Evolutionary conservation across 768 basidiomycete genomes (phyloP).

Genomic region (Russula brevipes): DNA sequence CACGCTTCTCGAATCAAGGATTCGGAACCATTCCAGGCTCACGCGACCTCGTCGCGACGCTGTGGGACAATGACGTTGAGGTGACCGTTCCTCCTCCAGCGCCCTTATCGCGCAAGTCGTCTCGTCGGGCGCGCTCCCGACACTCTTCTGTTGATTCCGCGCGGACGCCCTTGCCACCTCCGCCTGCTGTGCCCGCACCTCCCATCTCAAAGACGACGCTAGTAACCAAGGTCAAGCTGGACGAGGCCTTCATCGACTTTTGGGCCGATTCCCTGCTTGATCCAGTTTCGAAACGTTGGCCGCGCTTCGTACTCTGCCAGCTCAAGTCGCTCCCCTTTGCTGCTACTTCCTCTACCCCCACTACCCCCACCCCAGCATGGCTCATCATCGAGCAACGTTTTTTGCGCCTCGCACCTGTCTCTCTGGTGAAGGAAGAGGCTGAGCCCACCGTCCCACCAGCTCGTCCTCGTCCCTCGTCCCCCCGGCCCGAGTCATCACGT

Average conservation of each 20-base stretch:
- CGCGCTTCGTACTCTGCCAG: conserved; percentile 64
- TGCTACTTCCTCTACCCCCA: conserved; percentile 30
- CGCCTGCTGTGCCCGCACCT: neutral
- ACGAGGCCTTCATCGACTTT: conserved; percentile 80
- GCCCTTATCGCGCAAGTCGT: conserved; percentile 32
- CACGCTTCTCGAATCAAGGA: conserved; percentile 60
- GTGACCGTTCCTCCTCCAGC: conserved; percentile 38
- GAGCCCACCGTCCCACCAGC: conserved; percentile 2
- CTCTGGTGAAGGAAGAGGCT: conserved; percentile 16
- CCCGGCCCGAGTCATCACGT: conserved; percentile 31
- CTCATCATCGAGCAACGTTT: conserved; percentile 65
- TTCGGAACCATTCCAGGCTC: conserved; percentile 42
- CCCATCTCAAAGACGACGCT: conserved; percentile 36
- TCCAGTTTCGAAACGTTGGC: conserved; percentile 60
- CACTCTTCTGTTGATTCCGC: conserved; percentile 29
- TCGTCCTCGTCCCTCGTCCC: conserved; percentile 30
- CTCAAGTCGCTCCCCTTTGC: conserved; percentile 41
- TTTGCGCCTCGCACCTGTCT: conserved; percentile 31
- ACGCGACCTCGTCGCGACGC: conserved; percentile 49
- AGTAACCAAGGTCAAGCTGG: conserved; percentile 52
- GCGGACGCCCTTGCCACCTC: conserved; percentile 6
- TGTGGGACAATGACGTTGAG: conserved; percentile 58
- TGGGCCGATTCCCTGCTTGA: conserved; percentile 74
- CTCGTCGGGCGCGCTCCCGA: conserved; percentile 27
- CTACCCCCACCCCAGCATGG: conserved; percentile 48